phyloP scores from a whole-genome alignment of 371 early-diverging fungal genomes.

The Mortierella sp. region DNA sequence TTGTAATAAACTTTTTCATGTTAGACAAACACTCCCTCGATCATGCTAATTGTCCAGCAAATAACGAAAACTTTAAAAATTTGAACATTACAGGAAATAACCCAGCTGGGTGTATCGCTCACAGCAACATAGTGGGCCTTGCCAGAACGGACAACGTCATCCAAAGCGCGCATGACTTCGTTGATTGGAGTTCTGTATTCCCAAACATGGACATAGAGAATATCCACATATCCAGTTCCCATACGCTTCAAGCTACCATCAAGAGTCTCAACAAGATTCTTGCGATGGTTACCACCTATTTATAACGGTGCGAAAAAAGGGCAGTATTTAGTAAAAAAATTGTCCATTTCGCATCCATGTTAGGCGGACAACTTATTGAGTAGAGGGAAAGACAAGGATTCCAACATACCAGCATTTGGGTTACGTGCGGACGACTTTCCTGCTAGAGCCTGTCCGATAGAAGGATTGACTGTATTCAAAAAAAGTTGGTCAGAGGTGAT shows the following conservation, averaged over 20 bases:
- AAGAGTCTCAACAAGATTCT: conserved; percentile 56
- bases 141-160: conserved; percentile 63
- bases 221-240: conserved; percentile 58
- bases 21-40: too few relatives aligned
- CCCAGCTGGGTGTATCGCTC: conserved; percentile 60
- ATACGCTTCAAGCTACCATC: conserved; percentile 59
- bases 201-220: conserved; percentile 63
- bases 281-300: conserved; percentile 57
- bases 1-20: background rate
- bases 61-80: background rate
- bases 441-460: conserved; percentile 15
- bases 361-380: background rate
- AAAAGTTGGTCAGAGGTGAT: background rate
- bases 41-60: too few relatives aligned
- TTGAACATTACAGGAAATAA: conserved; percentile 44
- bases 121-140: conserved; percentile 65
- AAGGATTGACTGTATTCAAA: conserved; percentile 29
- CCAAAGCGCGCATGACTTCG: conserved; percentile 61
- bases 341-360: too few relatives aligned
- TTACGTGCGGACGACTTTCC: conserved; percentile 25
- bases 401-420: conserved; percentile 38
- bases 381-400: too few relatives aligned
- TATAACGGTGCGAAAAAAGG: background rate
- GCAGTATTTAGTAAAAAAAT: too few relatives aligned
- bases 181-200: conserved; percentile 59